phyloP scores from a whole-genome alignment of 2,329 filamentous ascomycete species.

The Phialemonium atrogriseum region DNA sequence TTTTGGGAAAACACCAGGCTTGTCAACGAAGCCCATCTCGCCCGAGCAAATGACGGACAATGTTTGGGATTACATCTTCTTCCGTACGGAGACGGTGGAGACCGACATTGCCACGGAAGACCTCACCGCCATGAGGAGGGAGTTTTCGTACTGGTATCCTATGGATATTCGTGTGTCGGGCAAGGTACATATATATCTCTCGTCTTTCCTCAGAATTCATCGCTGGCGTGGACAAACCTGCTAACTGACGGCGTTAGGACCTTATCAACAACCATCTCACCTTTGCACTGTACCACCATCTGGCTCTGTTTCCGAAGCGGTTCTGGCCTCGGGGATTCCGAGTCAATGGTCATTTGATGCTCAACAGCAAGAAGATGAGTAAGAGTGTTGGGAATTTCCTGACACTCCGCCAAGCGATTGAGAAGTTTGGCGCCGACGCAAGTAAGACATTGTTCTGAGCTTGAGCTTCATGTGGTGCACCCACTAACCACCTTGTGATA shows the following conservation, averaged over 20 bases:
- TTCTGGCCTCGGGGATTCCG: conserved; percentile 86
- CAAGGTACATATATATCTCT: no score
- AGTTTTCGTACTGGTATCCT: conserved; percentile 97
- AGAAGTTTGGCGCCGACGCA: conserved; percentile 95
- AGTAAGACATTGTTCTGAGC: no score
- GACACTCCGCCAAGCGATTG: conserved; percentile 74
- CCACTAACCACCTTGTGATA: no score
- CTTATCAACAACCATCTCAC: conserved; percentile 90
- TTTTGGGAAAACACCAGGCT: conserved; percentile 68
- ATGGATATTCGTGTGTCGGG: conserved; percentile 81
- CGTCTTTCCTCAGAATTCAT: no score
- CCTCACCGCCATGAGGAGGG: conserved; percentile 73
- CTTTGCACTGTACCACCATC: conserved; percentile 90
- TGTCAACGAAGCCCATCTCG: conserved; percentile 57
- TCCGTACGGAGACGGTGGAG: conserved; percentile 60
- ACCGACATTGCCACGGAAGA: conserved; percentile 57
- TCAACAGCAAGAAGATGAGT: conserved; percentile 98
- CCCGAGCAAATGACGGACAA: conserved; percentile 89
- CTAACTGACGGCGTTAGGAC: conserved; percentile 44
- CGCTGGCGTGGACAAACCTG: background rate
- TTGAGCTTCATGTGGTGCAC: no score
- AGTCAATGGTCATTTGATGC: conserved; percentile 83
- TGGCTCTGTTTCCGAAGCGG: conserved; percentile 78
- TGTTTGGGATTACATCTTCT: conserved; percentile 95
- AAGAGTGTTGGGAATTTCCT: conserved; percentile 98